Conservation (phyloP, 2,329 filamentous ascomycete genomes). For the Tolypocladium endophyticum region DNA sequence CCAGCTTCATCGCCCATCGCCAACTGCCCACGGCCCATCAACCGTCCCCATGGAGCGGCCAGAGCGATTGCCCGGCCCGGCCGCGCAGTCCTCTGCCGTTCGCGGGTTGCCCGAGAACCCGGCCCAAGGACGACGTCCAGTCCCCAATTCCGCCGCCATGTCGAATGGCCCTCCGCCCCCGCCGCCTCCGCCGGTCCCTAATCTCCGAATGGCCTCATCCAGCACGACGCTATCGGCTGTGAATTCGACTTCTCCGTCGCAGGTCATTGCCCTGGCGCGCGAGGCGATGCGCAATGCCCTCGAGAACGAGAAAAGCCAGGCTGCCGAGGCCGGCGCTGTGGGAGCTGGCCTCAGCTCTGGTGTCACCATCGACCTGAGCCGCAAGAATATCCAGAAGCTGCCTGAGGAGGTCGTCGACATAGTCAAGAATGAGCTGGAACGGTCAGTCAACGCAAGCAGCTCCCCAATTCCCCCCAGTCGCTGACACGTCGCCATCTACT, state of each 20-base stretch:
- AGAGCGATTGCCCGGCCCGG: slow-evolving; percentile 18
- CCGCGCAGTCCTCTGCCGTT: slow-evolving; percentile 13
- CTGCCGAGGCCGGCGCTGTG: slow-evolving; percentile 47
- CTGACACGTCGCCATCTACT: slow-evolving; percentile 7
- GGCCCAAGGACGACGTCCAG: slow-evolving; percentile 25
- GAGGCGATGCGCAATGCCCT: slow-evolving; percentile 59
- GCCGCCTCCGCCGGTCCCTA: slow-evolving; percentile 35
- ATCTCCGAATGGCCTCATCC: slow-evolving; percentile 34
- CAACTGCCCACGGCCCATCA: slow-evolving; percentile 9
- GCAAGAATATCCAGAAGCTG: slow-evolving; percentile 60
- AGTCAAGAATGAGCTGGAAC: slow-evolving; percentile 63
- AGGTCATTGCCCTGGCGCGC: slow-evolving; percentile 55
- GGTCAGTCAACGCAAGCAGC: slow-evolving; percentile 33
- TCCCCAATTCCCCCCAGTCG: neutral
- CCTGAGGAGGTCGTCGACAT: slow-evolving; percentile 67
- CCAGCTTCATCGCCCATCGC: slow-evolving; percentile 1
- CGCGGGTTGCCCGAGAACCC: slow-evolving; percentile 31
- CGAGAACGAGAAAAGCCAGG: slow-evolving; percentile 56
- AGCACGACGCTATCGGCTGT: slow-evolving; percentile 37
- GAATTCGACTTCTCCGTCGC: slow-evolving; percentile 45
- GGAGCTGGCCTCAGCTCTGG: slow-evolving; percentile 55
- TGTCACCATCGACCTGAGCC: slow-evolving; percentile 68
- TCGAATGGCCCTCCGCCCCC: slow-evolving; percentile 29
- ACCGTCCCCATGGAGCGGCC: slow-evolving; percentile 22
- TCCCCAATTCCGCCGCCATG: slow-evolving; percentile 26